Conservation (phyloP, 192 early-diverging fungal species). For the Haplosporangium gracile region DNA sequence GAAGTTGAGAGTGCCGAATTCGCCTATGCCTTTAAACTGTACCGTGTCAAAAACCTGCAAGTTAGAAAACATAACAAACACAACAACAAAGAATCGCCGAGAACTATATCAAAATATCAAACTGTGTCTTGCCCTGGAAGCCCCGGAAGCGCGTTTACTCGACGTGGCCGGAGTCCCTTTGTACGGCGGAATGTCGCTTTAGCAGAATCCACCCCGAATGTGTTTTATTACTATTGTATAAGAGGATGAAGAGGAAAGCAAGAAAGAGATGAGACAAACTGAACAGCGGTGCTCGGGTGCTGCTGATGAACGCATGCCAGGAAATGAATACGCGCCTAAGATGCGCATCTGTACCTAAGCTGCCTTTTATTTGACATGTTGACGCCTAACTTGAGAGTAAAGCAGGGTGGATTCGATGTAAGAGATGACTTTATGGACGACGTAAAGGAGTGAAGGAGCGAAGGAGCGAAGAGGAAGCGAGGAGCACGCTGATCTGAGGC, state of each 20-base stretch:
- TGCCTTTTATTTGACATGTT: constrained; percentile 21
- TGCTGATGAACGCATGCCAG: constrained; percentile 16
- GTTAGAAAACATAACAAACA: constrained; percentile 5
- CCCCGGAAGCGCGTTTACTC: constrained; percentile 8
- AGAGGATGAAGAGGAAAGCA: background rate
- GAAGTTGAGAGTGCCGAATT: constrained; percentile 2
- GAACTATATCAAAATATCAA: constrained; percentile 20
- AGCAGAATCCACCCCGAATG: background rate
- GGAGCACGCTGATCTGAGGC: too few relatives aligned
- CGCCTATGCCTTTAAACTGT: constrained; percentile 14
- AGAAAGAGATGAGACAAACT: constrained; percentile 17
- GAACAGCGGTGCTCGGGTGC: background rate
- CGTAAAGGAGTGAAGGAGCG: background rate
- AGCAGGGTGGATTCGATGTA: background rate
- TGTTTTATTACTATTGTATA: background rate
- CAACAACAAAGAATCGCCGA: constrained; percentile 1
- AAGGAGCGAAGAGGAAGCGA: too few relatives aligned
- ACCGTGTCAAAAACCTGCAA: background rate
- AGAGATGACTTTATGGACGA: constrained; percentile 4
- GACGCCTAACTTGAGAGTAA: background rate
- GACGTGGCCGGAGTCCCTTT: background rate
- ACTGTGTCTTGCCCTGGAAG: constrained; percentile 7
- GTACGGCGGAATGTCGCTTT: background rate
- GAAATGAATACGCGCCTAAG: background rate
- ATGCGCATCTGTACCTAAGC: constrained; percentile 17